Percentiles rank a stretch among this genome's conserved stretches.
Conservation (phyloP, 176 grass and related monocot genomes). For the Oryza glaberrima region DNA sequence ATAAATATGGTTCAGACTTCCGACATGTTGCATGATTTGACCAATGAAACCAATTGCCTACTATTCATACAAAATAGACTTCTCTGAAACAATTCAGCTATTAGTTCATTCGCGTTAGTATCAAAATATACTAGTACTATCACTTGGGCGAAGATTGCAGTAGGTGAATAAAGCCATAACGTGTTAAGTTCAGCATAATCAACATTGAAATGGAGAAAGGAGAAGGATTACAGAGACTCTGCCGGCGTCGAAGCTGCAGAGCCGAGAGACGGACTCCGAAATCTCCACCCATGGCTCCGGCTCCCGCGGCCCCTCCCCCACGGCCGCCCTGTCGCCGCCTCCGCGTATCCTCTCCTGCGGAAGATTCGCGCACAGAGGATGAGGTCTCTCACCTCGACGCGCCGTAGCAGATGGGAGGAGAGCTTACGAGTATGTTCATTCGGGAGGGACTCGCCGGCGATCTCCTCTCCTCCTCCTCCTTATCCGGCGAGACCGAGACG, state of each 20-base stretch:
- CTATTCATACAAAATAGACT: not conserved
- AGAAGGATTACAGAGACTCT: conserved; percentile 51
- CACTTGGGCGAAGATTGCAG: not conserved
- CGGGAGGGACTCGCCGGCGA: not conserved
- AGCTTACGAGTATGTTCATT: conserved; percentile 63
- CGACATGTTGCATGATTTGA: not conserved
- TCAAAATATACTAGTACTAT: not conserved
- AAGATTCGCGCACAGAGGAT: not conserved
- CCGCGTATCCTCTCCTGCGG: conserved; percentile 52
- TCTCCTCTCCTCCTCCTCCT: not conserved
- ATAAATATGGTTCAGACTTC: not conserved
- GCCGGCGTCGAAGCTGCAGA: conserved; percentile 62
- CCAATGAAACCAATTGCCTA: not conserved
- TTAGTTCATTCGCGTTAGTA: not conserved
- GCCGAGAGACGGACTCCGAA: conserved; percentile 77
- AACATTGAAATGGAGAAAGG: not conserved
- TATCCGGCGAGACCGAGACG: conserved; percentile 9
- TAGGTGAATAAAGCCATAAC: not conserved
- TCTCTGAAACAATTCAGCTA: not conserved
- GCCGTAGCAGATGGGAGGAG: not conserved
- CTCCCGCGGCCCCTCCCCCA: conserved; percentile 3
- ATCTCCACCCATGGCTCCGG: conserved; percentile 80
- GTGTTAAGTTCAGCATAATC: not conserved
- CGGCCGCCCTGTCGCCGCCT: conserved; percentile 19
- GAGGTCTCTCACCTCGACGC: not conserved